Base-by-base conservation (phyloP, 805 yeast genomes). In the Lipomyces orientalis region DNA sequence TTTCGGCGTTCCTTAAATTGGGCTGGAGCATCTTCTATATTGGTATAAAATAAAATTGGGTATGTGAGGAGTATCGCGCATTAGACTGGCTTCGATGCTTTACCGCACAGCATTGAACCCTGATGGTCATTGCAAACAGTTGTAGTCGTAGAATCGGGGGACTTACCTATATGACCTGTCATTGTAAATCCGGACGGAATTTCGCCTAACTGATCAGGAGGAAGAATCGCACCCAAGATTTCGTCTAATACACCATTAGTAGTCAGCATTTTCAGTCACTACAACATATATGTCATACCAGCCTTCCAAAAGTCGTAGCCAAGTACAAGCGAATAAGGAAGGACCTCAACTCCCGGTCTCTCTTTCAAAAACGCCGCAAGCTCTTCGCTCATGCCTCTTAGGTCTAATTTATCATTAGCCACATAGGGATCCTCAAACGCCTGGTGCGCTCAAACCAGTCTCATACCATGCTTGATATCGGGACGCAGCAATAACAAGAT, bases 131-230 rank as follows among this genome's bases (percentile, higher is more conserved):
- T 43, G 4, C 8, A 19, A 43, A n/a, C 49, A n/a, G 49, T 7
- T 43, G 16, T 35, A 35, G 16, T 10, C 16, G 22, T 43, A 52
- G 55, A 22, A 52, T 10, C 5, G 33, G 2, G 4, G 10, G 3
- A 37, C 71, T 51, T 63, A 69, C 72, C 72, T 66, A 95, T 85
- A 79, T 95, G 98, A 0, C 99, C 99, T 0, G 97, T 96, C 49
- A 88, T 87, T 0, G 98, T 91, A 77, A 90, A 95, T 0, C 98
- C 96, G 0, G 95, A 83, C 0, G 99, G 99, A 8, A 89, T 82
- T 65, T 92, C 97, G 54, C 85, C 88, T 6, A 86, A 78, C 25
- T 87, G 77, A 22, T 87, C 82, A 57, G 85, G 89, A 0, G 99
- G 99, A 57, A 95, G 78, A 2, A 93, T 85, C 0, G 97, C 85